phyloP scores from a whole-genome alignment of 2,329 filamentous ascomycete species.

The Fusarium clavum region DNA sequence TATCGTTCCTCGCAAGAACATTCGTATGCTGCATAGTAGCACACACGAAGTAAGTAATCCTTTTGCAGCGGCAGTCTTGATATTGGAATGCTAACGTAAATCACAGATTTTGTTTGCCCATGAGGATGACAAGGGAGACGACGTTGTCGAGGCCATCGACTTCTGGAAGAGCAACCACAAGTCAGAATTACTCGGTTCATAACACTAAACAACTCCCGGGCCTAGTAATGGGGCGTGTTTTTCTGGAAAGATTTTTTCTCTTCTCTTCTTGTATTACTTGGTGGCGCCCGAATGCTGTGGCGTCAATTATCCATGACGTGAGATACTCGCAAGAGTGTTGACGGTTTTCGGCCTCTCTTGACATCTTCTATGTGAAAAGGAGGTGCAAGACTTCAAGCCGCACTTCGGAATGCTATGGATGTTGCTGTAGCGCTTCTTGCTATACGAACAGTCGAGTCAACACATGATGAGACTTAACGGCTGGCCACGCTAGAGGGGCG shows the following conservation, averaged over 20 bases:
- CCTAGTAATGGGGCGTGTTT: conserved; percentile 37
- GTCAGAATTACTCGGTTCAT: conserved; percentile 55
- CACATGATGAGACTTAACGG: not conserved
- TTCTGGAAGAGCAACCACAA: conserved; percentile 84
- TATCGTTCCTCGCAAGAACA: conserved; percentile 96
- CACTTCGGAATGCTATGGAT: conserved; percentile 18
- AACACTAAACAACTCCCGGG: conserved; percentile 19
- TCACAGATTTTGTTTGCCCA: conserved; percentile 93
- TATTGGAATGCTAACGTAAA: conserved; percentile 22
- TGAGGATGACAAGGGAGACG: conserved; percentile 93
- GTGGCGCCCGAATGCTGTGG: conserved; percentile 29
- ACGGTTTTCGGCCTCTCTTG: conserved; percentile 35
- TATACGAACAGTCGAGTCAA: conserved; percentile 14
- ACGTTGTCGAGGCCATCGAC: conserved; percentile 93
- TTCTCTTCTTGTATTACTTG: conserved; percentile 47
- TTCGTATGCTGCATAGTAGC: conserved; percentile 96
- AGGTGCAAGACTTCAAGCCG: conserved; percentile 5
- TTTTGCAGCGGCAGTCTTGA: too few relatives aligned
- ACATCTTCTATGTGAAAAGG: conserved; percentile 4
- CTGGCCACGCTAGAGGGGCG: conserved; percentile 12
- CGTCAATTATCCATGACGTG: conserved; percentile 23
- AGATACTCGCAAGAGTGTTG: conserved; percentile 39
- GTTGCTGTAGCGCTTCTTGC: conserved; percentile 1
- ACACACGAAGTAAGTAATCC: conserved; percentile 82
- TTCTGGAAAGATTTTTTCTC: conserved; percentile 43